Evolutionary conservation across 2,329 filamentous ascomycete species (phyloP), one percentile per base, ranked within the genome.

Genomic region (Fusarium subtropicale): DNA sequence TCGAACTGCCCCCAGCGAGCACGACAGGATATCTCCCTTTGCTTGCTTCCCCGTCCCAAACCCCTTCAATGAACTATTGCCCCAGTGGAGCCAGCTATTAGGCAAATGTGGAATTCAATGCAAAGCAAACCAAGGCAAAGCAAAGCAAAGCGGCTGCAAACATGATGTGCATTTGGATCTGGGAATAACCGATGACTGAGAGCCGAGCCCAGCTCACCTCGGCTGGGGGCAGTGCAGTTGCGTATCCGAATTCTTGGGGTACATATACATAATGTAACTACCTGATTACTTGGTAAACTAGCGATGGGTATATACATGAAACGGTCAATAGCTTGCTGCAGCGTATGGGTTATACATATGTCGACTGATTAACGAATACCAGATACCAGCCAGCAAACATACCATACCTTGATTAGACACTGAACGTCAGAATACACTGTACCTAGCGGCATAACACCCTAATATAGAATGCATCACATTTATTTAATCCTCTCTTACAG

Each of bases 121-220:
- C 66, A 64, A 63, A 59, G 57, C 60, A 24, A 57, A 55, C 42
- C 36, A 34, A 64, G 51, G 69, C 63, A 34, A 64, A 51, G 68
- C 60, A 62, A 63, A 59, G 57, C 56, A 24, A 60, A 57, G 46
- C 36, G 47, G 60, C 65, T 70, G 63, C 68, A 71, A 66, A 71
- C 66, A 66, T 71, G 66, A 61, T 72, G 55, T 63, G 72, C 72
- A 74, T 71, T 71, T 58, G 41, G 24, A 64, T 45, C 51, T 44
- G 33, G 34, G 36, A 42, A 39, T n/a, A 59, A 30, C 22, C 16
- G 44, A 30, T 31, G 20, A 16, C 22, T 51, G 47, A 39, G 36
- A 39, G 36, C n/a, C 36, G 36, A 39, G 36, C 11, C 20, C n/a
- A n/a, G 28, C 44, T 30, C 36, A n/a, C 26, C 20, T 33, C 26